Percentiles rank a stretch among this genome's conserved stretches.
These are phyloP conservation scores for Dothideomycetes sp. DNA, from an alignment of 2,329 filamentous ascomycete genomes.

Conservation along the genomic window DNA sequence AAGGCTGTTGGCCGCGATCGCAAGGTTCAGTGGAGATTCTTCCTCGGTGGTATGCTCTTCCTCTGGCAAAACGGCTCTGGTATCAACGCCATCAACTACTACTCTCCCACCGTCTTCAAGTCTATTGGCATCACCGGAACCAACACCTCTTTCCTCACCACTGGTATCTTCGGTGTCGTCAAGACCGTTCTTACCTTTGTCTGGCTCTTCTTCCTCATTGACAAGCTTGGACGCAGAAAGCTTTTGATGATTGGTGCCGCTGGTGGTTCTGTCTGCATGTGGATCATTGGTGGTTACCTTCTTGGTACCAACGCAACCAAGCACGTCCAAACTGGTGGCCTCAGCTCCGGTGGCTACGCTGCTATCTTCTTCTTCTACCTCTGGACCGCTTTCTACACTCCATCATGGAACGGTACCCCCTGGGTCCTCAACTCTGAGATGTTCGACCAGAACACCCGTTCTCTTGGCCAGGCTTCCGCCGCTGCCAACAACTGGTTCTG, in stretches of 20 bases:
- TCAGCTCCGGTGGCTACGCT: slow-evolving; percentile 42
- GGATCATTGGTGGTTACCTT: slow-evolving; percentile 53
- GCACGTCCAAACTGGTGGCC: slow-evolving; percentile 23
- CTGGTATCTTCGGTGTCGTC: slow-evolving; percentile 67
- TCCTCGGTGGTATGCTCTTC: slow-evolving; percentile 64
- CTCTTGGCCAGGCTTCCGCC: slow-evolving; percentile 61
- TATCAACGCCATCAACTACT: slow-evolving; percentile 74
- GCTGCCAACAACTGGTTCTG: slow-evolving; percentile 63
- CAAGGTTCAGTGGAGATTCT: slow-evolving; percentile 58
- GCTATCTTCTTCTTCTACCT: slow-evolving; percentile 65
- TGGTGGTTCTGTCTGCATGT: slow-evolving; percentile 54
- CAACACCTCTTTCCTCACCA: slow-evolving; percentile 52
- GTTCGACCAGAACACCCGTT: slow-evolving; percentile 58
- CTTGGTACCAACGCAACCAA: slow-evolving; percentile 28
- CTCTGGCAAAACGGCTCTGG: slow-evolving; percentile 68
- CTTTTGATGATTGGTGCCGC: slow-evolving; percentile 55
- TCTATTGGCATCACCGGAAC: slow-evolving; percentile 51
- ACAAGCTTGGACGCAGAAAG: slow-evolving; percentile 50
- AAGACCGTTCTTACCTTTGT: slow-evolving; percentile 59
- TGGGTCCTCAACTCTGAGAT: slow-evolving; percentile 69
- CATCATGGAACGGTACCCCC: slow-evolving; percentile 41
- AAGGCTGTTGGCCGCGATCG: slow-evolving; percentile 40
- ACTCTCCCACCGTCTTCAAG: slow-evolving; percentile 57
- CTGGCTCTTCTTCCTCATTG: slow-evolving; percentile 60
- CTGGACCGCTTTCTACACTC: slow-evolving; percentile 63